Evolutionary conservation across 2,329 filamentous ascomycete species (phyloP).

Genomic region (Botrytis sinoallii): DNA sequence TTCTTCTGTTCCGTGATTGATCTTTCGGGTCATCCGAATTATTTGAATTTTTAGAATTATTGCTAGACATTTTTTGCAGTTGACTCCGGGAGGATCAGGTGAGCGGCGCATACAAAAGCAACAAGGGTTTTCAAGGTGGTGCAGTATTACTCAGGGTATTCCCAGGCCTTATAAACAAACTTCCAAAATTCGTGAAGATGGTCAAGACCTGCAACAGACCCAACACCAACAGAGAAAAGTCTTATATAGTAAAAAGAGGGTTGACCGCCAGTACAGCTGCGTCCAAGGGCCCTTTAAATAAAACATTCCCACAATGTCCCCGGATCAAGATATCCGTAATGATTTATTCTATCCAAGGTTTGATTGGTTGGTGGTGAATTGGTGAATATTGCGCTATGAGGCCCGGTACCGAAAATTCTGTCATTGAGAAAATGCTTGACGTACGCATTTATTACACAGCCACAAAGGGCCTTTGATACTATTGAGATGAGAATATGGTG

Average conservation of each 20-base stretch:
- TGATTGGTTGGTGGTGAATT: not conserved
- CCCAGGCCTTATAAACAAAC: not conserved
- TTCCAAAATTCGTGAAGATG: not conserved
- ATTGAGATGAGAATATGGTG: not conserved
- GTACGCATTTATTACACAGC: not conserved
- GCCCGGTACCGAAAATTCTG: not conserved
- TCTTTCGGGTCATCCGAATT: not conserved
- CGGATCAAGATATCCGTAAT: not conserved
- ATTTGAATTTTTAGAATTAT: not conserved
- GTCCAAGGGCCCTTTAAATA: not conserved
- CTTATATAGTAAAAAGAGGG: not conserved
- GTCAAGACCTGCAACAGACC: not conserved
- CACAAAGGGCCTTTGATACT: not conserved
- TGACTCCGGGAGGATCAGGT: not conserved
- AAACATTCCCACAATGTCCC: not conserved
- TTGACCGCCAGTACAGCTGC: not conserved
- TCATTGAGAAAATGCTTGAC: not conserved
- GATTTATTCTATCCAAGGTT: not conserved
- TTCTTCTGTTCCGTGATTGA: not conserved
- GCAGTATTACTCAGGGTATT: not conserved
- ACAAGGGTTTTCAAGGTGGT: not conserved
- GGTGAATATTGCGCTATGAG: not conserved
- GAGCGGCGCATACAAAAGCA: not conserved
- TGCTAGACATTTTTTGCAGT: not conserved
- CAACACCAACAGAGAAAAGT: not conserved